Evolutionary conservation across 352 stramenopile genomes (phyloP).

Genomic region (Globisporangium solare): DNA sequence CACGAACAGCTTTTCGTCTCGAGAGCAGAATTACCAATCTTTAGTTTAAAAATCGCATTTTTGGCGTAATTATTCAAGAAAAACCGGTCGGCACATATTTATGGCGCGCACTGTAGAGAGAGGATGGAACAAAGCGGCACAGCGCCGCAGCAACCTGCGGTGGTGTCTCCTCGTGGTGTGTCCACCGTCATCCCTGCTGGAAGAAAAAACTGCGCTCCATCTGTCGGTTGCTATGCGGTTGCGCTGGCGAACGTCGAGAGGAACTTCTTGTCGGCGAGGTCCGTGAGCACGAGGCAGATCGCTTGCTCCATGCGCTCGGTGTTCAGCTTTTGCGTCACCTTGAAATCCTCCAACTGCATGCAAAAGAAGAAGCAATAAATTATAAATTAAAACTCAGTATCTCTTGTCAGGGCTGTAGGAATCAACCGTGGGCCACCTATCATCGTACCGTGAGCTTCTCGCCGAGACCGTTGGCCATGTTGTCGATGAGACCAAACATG

Average conservation of each 20-base stretch:
- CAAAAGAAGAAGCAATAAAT: not conserved
- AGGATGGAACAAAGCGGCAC: constrained; percentile 1
- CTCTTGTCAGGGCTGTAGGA: not conserved
- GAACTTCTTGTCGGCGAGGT: constrained; percentile 30
- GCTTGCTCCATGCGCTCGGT: constrained; percentile 59
- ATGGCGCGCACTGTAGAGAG: too few relatives aligned
- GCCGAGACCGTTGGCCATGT: constrained; percentile 83
- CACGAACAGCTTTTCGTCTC: too few relatives aligned
- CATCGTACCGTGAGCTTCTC: constrained; percentile 56
- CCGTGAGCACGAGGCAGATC: constrained; percentile 51
- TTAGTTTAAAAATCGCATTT: too few relatives aligned
- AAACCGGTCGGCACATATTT: too few relatives aligned
- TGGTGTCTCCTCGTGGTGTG: constrained; percentile 1
- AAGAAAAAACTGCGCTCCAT: not conserved
- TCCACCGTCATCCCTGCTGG: constrained; percentile 2
- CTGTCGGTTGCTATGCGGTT: not conserved
- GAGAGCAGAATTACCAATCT: too few relatives aligned
- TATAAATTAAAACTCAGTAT: not conserved
- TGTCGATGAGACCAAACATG: constrained; percentile 88
- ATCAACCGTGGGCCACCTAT: not conserved
- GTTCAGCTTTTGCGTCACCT: constrained; percentile 74
- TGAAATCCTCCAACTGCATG: constrained; percentile 60
- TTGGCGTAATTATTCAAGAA: too few relatives aligned
- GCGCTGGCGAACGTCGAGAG: constrained; percentile 23
- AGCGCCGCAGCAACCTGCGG: not conserved